Base-by-base conservation (phyloP, 2,329 filamentous ascomycete genomes). In the Scedosporium apiospermum region DNA sequence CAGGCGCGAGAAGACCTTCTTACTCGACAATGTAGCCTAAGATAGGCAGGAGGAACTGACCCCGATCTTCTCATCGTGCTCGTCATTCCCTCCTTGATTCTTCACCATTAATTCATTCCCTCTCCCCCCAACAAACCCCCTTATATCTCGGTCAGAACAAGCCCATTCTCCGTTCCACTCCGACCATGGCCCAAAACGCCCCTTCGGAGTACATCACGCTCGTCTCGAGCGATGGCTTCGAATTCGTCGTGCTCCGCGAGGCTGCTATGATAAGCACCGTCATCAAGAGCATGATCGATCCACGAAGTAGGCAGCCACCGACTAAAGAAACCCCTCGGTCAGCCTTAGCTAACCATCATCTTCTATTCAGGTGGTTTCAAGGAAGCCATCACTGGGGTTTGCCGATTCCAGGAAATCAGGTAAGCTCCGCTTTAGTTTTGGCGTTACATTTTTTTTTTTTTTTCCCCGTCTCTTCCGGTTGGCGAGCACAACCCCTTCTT, bases 241-340 rank as follows among this genome's bases (percentile, higher is more conserved):
- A 91, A 76, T 93, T 90, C 71, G 84, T 90, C 66, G 81, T 93
- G 60, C 78, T 89, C 62, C 85, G 89, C 62, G 87, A 89, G 59
- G 87, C 88, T 2, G 85, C 88, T 64, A 79, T 84, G 69, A 78
- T 89, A 69, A 89, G 88, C 67, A 86, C 86, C 41, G 83, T 87
- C 64, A 88, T 93, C 76, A 88, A 85, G 75, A 82, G 85, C 72
- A 91, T 91, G 83, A 77, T 93, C 64, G 87, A 91, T 69, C 83
- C 86, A 16, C 80, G 82, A 68, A 88, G 87, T 88, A 70, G 26
- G 59, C n/a, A 16, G 9, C 26, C 38, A 68, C 71, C 72, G 64
- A 38, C 34, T 67, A 58, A 26, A 57, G 30, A 14, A 3, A 27
- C 16, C 5, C 27, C 16, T 10, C 41, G 12, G 7, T 18, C 49